Conservation (phyloP, 805 yeast species). For the Kregervanrija pseudodelftensis region DNA sequence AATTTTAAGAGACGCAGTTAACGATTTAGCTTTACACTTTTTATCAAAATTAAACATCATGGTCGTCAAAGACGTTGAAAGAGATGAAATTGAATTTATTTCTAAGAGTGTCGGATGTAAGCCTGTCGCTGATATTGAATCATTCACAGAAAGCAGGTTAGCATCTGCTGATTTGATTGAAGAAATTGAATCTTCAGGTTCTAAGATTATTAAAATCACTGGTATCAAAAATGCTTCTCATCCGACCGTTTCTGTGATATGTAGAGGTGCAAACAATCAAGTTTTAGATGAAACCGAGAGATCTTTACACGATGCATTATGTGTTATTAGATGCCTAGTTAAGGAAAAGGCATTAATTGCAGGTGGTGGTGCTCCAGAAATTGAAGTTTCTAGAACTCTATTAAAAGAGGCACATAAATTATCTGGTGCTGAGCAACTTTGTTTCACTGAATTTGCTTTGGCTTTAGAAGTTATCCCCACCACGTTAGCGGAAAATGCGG, state of each 20-base stretch:
- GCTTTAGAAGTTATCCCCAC: constrained; percentile 92
- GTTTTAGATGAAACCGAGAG: constrained; percentile 95
- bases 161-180: constrained; percentile 91
- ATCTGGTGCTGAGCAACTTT: constrained; percentile 83
- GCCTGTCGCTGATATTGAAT: constrained; percentile 92
- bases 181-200: constrained; percentile 83
- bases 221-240: constrained; percentile 57
- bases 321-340: constrained; percentile 85
- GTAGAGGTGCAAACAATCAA: constrained; percentile 90
- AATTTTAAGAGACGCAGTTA: constrained; percentile 91
- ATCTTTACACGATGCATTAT: constrained; percentile 93
- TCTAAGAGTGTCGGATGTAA: constrained; percentile 81
- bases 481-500: constrained; percentile 92
- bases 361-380: constrained; percentile 98
- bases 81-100: constrained; percentile 93
- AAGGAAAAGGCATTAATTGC: constrained; percentile 87
- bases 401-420: constrained; percentile 63
- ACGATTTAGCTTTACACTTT: constrained; percentile 91
- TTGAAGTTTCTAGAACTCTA: constrained; percentile 74
- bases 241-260: constrained; percentile 80
- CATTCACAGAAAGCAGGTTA: constrained; percentile 86
- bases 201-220: constrained; percentile 81
- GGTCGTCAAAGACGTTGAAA: constrained; percentile 91
- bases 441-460: constrained; percentile 86
- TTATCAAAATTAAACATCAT: constrained; percentile 85